Evolutionary conservation across 2,329 filamentous ascomycete species (phyloP).

Genomic region (Trichoderma asperellum): DNA sequence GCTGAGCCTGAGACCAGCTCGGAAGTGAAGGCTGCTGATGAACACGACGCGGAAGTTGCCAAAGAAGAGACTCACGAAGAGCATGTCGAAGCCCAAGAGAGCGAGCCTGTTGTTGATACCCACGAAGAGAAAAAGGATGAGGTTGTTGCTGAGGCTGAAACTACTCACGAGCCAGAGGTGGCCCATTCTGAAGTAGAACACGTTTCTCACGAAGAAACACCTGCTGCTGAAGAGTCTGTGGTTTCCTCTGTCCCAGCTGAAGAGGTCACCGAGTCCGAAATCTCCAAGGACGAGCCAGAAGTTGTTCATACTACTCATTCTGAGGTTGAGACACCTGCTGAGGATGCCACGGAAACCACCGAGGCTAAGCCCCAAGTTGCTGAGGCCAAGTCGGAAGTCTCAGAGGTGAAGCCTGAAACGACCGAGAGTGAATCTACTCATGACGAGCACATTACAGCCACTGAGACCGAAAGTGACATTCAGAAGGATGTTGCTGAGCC

Average conservation of each 20-base stretch:
- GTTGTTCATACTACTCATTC: conserved; percentile 30
- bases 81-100: neutral
- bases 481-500: conserved; percentile 13
- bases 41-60: neutral
- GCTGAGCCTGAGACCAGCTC: neutral
- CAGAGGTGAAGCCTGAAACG: conserved; percentile 29
- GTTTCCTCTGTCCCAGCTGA: conserved; percentile 4
- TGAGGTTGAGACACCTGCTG: conserved; percentile 12
- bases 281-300: conserved; percentile 16
- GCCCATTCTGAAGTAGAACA: conserved; percentile 1
- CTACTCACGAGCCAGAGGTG: conserved; percentile 11
- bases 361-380: neutral
- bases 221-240: conserved; percentile 10
- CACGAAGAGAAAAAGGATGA: conserved; percentile 22
- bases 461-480: conserved; percentile 19
- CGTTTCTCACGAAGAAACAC: neutral
- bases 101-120: conserved; percentile 28
- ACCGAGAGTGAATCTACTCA: conserved; percentile 7
- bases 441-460: conserved; percentile 10
- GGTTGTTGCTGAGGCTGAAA: conserved; percentile 34
- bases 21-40: neutral
- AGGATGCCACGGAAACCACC: conserved; percentile 4
- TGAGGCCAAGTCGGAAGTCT: conserved; percentile 31
- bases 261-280: conserved; percentile 7
- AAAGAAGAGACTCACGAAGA: conserved; percentile 16